These are phyloP conservation scores for Myriangium duriaei DNA, from an alignment of 2,329 filamentous ascomycete genomes.

Conservation along the genomic window DNA sequence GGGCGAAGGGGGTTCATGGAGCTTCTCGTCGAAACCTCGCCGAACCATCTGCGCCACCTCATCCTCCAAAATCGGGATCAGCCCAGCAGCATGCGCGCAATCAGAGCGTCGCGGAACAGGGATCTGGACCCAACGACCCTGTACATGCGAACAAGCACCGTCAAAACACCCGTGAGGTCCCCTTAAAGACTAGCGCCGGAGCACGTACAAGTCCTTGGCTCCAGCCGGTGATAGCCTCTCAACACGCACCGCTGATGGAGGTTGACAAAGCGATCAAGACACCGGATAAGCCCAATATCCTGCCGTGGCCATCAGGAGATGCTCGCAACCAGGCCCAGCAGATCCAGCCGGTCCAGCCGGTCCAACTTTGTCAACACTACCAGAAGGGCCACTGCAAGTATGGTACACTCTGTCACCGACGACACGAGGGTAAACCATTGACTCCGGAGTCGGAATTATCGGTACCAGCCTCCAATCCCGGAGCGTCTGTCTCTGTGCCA, in stretches of 20 bases:
- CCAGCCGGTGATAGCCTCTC: too few relatives aligned
- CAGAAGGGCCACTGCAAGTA: slow-evolving; percentile 21
- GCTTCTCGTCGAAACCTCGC: slow-evolving; percentile 3
- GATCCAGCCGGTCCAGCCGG: background rate
- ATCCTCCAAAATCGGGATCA: background rate
- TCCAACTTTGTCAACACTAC: slow-evolving; percentile 16
- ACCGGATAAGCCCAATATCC: slow-evolving; percentile 5
- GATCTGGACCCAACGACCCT: background rate
- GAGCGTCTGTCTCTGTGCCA: slow-evolving; percentile 10
- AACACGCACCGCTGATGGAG: slow-evolving; percentile 2
- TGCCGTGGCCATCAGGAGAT: too few relatives aligned
- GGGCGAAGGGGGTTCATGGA: background rate
- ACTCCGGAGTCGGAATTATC: too few relatives aligned
- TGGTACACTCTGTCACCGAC: slow-evolving; percentile 18
- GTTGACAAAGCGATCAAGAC: slow-evolving; percentile 1
- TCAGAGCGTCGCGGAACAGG: slow-evolving; percentile 1
- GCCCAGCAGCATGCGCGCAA: background rate
- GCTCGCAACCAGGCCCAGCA: background rate
- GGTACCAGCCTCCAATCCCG: too few relatives aligned
- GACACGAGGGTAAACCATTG: slow-evolving; percentile 13
- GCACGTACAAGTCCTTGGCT: too few relatives aligned
- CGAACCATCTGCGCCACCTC: background rate
- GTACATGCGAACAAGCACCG: background rate
- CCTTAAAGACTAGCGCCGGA: too few relatives aligned
- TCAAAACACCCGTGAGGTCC: slow-evolving; percentile 3